Conservation (phyloP, 805 yeast species). For the Maudiozyma serrabonitensis region DNA sequence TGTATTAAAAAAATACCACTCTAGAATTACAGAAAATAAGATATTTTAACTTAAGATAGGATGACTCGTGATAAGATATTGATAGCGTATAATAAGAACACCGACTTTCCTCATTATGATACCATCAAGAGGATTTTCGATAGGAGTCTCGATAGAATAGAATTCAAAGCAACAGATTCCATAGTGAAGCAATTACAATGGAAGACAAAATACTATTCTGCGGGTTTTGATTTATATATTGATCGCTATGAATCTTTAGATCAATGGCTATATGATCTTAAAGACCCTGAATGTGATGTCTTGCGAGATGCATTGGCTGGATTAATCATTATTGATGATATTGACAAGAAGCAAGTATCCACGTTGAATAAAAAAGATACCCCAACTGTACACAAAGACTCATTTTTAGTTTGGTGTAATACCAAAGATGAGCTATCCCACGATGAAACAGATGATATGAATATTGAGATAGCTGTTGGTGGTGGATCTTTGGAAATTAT, state of each 20-base stretch:
- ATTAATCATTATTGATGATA: conserved; percentile 30
- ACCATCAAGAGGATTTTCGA: conserved; percentile 1
- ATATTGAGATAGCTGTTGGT: conserved; percentile 29
- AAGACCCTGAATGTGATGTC: conserved; percentile 29
- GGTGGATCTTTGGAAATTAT: not conserved
- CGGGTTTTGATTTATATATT: conserved; percentile 22
- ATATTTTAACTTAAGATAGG: no score
- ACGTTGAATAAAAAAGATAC: not conserved
- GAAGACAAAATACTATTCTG: conserved; percentile 28
- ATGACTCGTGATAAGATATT: conserved; percentile 4
- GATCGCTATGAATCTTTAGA: conserved; percentile 18
- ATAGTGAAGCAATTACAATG: conserved; percentile 18
- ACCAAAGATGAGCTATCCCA: not conserved
- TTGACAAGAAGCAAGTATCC: not conserved
- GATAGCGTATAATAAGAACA: not conserved
- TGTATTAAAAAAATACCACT: not conserved
- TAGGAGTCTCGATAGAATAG: not conserved
- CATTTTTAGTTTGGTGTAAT: conserved; percentile 2
- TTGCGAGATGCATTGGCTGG: conserved; percentile 39
- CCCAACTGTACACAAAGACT: not conserved
- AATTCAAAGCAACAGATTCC: not conserved
- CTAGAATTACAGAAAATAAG: not conserved
- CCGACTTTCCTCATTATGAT: not conserved
- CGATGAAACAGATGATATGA: not conserved
- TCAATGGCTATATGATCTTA: conserved; percentile 35